Conservation (phyloP, 164 flowering plant genomes). For the Aristolochia contorta region DNA sequence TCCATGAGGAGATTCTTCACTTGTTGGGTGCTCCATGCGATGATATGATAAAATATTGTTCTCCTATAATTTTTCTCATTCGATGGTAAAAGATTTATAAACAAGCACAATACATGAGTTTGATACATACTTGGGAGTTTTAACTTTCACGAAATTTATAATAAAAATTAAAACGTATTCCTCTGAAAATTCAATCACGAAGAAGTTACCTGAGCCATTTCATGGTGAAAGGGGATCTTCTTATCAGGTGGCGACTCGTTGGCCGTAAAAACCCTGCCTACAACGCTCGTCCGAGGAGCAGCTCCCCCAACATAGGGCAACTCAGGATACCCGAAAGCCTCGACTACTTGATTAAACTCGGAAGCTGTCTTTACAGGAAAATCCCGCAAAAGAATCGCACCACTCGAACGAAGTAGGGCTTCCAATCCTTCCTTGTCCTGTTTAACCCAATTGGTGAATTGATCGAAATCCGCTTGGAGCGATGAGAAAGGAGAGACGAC, state of each 20-base stretch:
- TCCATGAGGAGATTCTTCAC: too few species aligned
- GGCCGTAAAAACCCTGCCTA: conserved; percentile 83
- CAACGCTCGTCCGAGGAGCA: conserved; percentile 63
- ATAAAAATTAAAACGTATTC: too few species aligned
- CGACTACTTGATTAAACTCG: conserved; percentile 77
- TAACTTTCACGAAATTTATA: too few species aligned
- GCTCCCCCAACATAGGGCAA: conserved; percentile 87
- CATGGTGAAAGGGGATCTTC: conserved; percentile 87
- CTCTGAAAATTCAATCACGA: not conserved
- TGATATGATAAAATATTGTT: too few species aligned
- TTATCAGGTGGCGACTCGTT: conserved; percentile 89
- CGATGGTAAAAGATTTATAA: too few species aligned
- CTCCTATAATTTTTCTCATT: too few species aligned
- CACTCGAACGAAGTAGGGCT: conserved; percentile 37
- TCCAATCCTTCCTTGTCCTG: conserved; percentile 43
- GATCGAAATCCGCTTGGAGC: not conserved
- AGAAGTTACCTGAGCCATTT: conserved; percentile 46
- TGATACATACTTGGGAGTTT: too few species aligned
- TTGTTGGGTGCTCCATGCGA: too few species aligned
- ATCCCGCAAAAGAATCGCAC: conserved; percentile 76
- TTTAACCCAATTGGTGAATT: conserved; percentile 20
- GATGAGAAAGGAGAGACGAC: conserved; percentile 28
- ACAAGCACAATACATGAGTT: too few species aligned
- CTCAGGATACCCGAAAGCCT: conserved; percentile 80
- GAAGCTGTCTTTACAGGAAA: conserved; percentile 49